Base-by-base conservation (phyloP, 148 eudicot genomes). In the Linanthus parryae region DNA sequence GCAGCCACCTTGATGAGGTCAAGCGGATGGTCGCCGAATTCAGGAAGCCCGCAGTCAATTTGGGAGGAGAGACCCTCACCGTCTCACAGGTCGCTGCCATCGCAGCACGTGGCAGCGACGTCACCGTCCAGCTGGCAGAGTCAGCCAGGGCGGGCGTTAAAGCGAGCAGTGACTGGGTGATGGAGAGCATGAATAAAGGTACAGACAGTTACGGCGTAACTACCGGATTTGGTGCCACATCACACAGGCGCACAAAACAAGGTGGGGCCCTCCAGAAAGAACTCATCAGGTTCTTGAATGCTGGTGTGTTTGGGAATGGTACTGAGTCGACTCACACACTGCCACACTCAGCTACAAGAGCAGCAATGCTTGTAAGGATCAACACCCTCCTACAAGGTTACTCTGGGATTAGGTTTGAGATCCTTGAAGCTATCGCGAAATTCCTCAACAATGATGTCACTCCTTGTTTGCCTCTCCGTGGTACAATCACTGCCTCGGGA, bases 311-410 rank as follows among this genome's bases (percentile, higher is more conserved):
- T n/a, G 66, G 72, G 8, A 41, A 40, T 20, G 62, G 61, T 14
- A 51, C 59, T 1, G 72, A 67, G 15, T 39, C 66, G n/a, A 11
- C 13, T 47, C 72, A 67, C 3, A 67, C 62, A 5, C 62, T 67
- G 7, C 66, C 72, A 7, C 51, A 48, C 18, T 54, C 72, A 1
- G 61, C 66, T 14, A 60, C 72, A 25, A 55, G 61, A 20, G 72
- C 72, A 16, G 54, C 72, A 8, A 67, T 67, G 72, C 57, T 67
- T 16, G 72, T 67, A 24, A 49, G 72, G 9, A 27, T 67, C 52
- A 67, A 67, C 57, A 67, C 72, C 18, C 72, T 67, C 22, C 66
- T 67, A 2, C 72, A 67, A 34, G 72, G 72, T 0, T 67, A 67
- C 44, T 67, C 72, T 0, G 66, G 72, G 16, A 67, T 67, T 18